Percentiles rank a stretch among this genome's conserved stretches.
These are phyloP conservation scores for Diaporthe ilicicola DNA, from an alignment of 2,329 filamentous ascomycete genomes.

Conservation along the genomic window DNA sequence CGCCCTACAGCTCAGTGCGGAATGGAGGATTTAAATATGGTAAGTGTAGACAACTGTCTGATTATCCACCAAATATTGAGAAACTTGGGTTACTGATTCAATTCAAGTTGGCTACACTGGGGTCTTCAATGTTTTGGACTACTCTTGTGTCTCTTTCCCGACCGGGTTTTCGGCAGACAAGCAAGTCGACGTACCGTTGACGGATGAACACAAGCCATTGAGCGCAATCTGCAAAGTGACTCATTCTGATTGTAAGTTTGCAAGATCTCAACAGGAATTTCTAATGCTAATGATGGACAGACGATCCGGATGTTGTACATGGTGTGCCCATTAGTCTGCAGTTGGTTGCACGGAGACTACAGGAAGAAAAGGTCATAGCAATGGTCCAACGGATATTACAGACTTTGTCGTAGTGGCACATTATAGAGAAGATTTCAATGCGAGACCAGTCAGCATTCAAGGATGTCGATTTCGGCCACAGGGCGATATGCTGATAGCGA, in stretches of 20 bases:
- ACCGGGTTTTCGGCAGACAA: slow-evolving; percentile 52
- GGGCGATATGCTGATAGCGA: too few relatives aligned
- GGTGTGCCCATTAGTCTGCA: slow-evolving; percentile 52
- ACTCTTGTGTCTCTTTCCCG: slow-evolving; percentile 56
- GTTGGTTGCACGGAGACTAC: slow-evolving; percentile 51
- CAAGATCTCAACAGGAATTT: background rate
- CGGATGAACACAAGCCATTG: slow-evolving; percentile 44
- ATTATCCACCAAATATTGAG: background rate
- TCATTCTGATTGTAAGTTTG: slow-evolving; percentile 52
- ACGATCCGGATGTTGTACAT: slow-evolving; percentile 49
- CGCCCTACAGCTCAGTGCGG: slow-evolving; percentile 53
- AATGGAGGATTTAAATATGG: slow-evolving; percentile 54
- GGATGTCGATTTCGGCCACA: background rate
- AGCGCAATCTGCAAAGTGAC: slow-evolving; percentile 48
- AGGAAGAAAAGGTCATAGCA: slow-evolving; percentile 51
- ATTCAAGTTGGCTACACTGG: slow-evolving; percentile 55
- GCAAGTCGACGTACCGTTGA: slow-evolving; percentile 44
- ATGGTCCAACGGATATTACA: slow-evolving; percentile 41
- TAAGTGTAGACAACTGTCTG: slow-evolving; percentile 38
- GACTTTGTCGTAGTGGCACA: background rate
- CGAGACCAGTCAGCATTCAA: too few relatives aligned
- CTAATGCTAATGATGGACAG: slow-evolving; percentile 37
- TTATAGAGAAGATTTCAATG: background rate
- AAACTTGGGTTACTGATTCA: background rate
- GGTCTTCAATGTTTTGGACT: slow-evolving; percentile 59